phyloP scores from a whole-genome alignment of 306 rosid species.

The Gastrolobium villosum region DNA sequence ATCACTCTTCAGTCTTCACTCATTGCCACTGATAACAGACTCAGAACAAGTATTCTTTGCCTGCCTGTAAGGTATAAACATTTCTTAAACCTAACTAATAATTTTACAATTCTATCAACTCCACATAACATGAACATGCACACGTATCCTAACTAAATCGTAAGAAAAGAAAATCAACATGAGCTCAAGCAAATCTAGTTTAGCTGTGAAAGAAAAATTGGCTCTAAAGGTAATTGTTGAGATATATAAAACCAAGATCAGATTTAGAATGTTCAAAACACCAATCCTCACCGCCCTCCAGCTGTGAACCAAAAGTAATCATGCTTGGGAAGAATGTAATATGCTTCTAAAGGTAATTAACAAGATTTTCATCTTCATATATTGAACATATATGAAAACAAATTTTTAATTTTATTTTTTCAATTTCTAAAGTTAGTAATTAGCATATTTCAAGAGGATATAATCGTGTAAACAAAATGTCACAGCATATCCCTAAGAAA shows the following conservation, averaged over 20 bases:
- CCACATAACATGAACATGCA: too few species aligned
- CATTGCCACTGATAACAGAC: too few species aligned
- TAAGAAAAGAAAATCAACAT: too few species aligned
- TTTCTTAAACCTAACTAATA: too few species aligned
- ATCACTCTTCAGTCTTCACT: too few species aligned
- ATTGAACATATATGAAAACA: not conserved
- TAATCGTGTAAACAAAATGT: constrained; percentile 2
- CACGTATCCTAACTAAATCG: too few species aligned
- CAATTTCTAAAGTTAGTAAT: not conserved
- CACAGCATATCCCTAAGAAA: constrained; percentile 11
- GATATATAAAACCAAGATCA: too few species aligned
- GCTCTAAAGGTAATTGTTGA: too few species aligned
- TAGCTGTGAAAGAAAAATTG: not conserved
- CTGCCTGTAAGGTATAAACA: too few species aligned
- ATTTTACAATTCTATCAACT: too few species aligned
- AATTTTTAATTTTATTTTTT: not conserved
- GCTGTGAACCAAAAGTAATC: constrained; percentile 29
- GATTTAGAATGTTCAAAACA: constrained; percentile 10
- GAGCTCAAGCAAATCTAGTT: not conserved
- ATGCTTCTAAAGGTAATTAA: constrained; percentile 7
- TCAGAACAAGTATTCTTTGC: too few species aligned
- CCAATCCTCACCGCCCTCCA: too few species aligned
- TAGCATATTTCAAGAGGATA: not conserved
- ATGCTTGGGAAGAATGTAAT: constrained; percentile 3
- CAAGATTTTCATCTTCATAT: constrained; percentile 26